Evolutionary conservation across 73 alveolate species (phyloP).

Genomic region (Paramecium bursaria): DNA sequence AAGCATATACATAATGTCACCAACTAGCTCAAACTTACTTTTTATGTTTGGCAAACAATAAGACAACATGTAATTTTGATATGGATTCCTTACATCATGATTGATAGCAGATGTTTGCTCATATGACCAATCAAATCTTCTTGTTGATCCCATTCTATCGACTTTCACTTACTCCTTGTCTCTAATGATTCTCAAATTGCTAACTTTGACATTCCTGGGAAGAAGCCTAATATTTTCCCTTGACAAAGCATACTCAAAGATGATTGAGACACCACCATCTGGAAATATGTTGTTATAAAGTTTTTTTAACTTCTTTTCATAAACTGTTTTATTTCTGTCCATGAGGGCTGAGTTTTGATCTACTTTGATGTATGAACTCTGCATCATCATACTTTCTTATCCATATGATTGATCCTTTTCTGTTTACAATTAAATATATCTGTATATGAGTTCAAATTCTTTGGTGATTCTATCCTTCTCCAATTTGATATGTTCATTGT

Average conservation of each 20-base stretch:
- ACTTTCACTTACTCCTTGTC: no score
- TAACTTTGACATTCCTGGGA: no score
- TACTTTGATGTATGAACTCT: no score
- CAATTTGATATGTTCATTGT: constrained; percentile 39
- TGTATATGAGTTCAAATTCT: neutral
- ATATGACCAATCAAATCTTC: constrained; percentile 58
- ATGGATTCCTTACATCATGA: constrained; percentile 17
- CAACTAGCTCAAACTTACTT: constrained; percentile 14
- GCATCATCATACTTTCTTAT: neutral
- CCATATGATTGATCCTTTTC: constrained; percentile 43
- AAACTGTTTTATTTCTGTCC: no score
- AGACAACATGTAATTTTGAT: constrained; percentile 22
- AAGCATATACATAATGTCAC: constrained; percentile 11
- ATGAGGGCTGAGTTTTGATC: no score
- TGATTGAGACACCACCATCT: no score
- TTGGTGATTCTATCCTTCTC: constrained; percentile 5
- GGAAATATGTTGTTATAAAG: no score
- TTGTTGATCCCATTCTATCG: no score
- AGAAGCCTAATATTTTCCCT: no score
- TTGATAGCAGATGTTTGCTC: constrained; percentile 4
- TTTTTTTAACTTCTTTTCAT: no score
- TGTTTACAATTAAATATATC: neutral
- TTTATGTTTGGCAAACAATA: constrained; percentile 30
- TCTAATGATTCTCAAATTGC: no score
- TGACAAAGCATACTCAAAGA: no score